phyloP scores from a whole-genome alignment of 352 stramenopile genomes.

The Phytopythium cucurbitacearum region DNA sequence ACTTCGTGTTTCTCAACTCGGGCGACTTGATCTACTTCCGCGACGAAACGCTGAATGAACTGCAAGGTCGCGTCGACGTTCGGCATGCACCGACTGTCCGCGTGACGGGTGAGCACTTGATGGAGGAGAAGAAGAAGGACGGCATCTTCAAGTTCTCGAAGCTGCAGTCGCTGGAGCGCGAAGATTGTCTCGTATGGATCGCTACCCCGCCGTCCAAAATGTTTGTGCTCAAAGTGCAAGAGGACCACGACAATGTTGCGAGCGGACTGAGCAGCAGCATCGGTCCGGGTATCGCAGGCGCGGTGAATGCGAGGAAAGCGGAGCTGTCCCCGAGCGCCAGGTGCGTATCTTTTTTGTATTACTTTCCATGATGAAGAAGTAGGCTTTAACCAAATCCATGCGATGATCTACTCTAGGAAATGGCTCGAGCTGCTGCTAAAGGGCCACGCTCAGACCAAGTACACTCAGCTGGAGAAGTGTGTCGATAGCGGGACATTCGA shows the following conservation, averaged over 20 bases:
- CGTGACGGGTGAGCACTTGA: constrained; percentile 67
- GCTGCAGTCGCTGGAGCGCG: constrained; percentile 43
- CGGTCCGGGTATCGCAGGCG: constrained; percentile 14
- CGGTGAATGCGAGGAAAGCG: constrained; percentile 25
- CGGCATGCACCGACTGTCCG: constrained; percentile 73
- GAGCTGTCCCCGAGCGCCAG: constrained; percentile 65
- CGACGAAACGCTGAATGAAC: constrained; percentile 63
- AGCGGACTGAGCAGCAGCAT: constrained; percentile 13
- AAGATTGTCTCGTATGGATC: constrained; percentile 78
- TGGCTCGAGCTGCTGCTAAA: constrained; percentile 70
- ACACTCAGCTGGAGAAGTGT: constrained; percentile 78
- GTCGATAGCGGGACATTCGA: constrained; percentile 57
- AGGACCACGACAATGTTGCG: constrained; percentile 41
- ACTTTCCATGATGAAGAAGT: not conserved
- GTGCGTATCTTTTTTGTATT: constrained; percentile 9
- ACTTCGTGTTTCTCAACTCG: constrained; percentile 69
- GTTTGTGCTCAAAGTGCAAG: constrained; percentile 77
- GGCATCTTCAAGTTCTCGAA: constrained; percentile 73
- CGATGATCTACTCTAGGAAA: constrained; percentile 22
- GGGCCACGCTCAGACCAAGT: constrained; percentile 78
- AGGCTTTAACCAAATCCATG: not conserved
- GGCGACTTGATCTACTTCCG: constrained; percentile 78
- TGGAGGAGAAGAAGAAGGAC: constrained; percentile 75
- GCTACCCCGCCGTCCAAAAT: constrained; percentile 80
- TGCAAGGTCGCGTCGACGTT: constrained; percentile 74